Percentiles rank a stretch among this genome's conserved stretches.
Conservation (phyloP, 2,329 filamentous ascomycete species). For the Aureobasidium namibiae region DNA sequence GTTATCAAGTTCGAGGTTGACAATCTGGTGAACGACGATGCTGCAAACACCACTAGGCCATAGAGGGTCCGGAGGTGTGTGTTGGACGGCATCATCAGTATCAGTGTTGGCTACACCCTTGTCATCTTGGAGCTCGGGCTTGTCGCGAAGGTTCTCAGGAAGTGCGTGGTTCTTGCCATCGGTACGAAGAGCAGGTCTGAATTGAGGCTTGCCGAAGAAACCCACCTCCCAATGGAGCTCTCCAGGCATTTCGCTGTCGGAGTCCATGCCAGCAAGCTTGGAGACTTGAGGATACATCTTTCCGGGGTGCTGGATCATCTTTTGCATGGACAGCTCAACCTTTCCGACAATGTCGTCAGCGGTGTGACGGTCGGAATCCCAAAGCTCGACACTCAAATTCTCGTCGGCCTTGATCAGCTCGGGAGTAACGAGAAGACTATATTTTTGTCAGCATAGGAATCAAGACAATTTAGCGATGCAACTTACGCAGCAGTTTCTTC, state of each 20-base stretch:
- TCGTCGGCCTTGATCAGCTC: constrained; percentile 91
- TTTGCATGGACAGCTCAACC: constrained; percentile 85
- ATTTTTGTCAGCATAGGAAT: neutral
- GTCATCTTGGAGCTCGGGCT: constrained; percentile 77
- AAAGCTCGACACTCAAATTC: constrained; percentile 85
- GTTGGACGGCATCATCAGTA: constrained; percentile 74
- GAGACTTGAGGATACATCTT: constrained; percentile 88
- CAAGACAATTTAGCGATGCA: neutral
- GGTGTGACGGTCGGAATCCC: constrained; percentile 89
- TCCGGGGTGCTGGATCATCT: constrained; percentile 88
- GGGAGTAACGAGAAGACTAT: constrained; percentile 64
- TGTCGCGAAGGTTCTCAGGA: constrained; percentile 63
- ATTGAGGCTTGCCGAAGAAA: constrained; percentile 85
- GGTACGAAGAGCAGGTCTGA: constrained; percentile 74
- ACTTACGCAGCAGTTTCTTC: constrained; percentile 66
- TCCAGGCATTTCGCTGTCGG: constrained; percentile 82
- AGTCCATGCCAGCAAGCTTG: constrained; percentile 72
- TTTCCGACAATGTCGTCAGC: constrained; percentile 95
- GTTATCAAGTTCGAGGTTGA: constrained; percentile 86
- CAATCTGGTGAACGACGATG: constrained; percentile 85
- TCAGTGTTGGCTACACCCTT: constrained; percentile 66
- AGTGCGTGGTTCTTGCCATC: constrained; percentile 76
- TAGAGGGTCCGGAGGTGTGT: constrained; percentile 89
- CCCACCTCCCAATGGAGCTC: constrained; percentile 94
- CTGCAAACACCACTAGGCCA: constrained; percentile 89